Conservation (phyloP, 2,329 filamentous ascomycete genomes). For the Ilyonectria destructans region DNA sequence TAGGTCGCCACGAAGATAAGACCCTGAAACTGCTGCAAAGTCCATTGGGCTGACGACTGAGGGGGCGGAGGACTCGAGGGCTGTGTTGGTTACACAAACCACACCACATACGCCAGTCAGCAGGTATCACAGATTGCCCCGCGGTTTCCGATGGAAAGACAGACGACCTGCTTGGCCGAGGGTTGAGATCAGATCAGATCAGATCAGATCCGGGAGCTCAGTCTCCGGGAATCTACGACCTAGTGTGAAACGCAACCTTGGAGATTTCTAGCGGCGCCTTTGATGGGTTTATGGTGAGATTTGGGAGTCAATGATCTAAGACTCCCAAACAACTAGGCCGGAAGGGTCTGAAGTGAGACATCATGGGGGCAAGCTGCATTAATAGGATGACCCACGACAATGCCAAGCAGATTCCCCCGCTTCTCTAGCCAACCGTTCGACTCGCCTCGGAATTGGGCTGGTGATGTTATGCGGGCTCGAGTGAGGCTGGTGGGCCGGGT, state of each 20-base stretch:
- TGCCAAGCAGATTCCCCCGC: slow-evolving; percentile 10
- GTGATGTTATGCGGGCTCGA: slow-evolving; percentile 2
- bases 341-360: slow-evolving; percentile 17
- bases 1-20: slow-evolving; percentile 17
- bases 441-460: slow-evolving; percentile 3
- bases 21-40: slow-evolving; percentile 6
- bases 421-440: slow-evolving; percentile 2
- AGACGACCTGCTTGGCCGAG: slow-evolving; percentile 20
- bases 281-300: neutral
- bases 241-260: neutral
- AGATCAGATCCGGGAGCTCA: slow-evolving; percentile 36
- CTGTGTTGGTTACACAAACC: slow-evolving; percentile 16
- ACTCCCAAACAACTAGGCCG: neutral
- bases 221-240: slow-evolving; percentile 21
- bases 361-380: slow-evolving; percentile 7
- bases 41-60: slow-evolving; percentile 9
- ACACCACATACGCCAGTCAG: neutral
- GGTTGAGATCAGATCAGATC: slow-evolving; percentile 21
- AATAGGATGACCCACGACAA: neutral
- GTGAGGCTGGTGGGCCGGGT: slow-evolving; percentile 8
- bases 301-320: neutral
- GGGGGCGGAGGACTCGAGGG: slow-evolving; percentile 8
- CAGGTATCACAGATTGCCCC: slow-evolving; percentile 17
- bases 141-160: slow-evolving; percentile 18
- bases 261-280: neutral